Conservation (phyloP, 257 asterid species). For the Petunia axillaris region DNA sequence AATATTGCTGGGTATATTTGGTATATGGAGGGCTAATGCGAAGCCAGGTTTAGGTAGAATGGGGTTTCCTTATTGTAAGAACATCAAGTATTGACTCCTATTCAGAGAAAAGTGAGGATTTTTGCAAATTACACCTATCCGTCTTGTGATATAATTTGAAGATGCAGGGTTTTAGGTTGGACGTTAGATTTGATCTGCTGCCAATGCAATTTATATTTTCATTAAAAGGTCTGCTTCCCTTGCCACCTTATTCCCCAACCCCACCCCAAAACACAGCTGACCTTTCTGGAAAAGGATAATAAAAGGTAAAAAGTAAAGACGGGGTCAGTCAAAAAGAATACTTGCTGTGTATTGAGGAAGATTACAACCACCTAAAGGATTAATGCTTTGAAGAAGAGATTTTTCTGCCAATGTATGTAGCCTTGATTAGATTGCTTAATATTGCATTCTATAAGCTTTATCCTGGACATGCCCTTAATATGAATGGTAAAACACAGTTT, state of each 20-base stretch:
- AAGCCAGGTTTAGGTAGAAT: constrained; percentile 16
- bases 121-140: background rate
- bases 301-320: background rate
- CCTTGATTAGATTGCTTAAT: background rate
- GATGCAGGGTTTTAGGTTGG: background rate
- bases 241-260: too few relatives aligned
- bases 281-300: background rate
- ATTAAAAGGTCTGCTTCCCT: background rate
- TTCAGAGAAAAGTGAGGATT: background rate
- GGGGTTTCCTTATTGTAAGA: constrained; percentile 16
- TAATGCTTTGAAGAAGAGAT: background rate
- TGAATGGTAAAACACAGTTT: too few relatives aligned
- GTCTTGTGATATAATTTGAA: background rate
- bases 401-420: background rate
- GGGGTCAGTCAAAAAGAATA: background rate
- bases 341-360: background rate
- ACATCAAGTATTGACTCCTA: background rate
- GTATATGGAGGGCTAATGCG: constrained; percentile 17
- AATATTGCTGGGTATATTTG: constrained; percentile 12
- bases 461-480: background rate
- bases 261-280: background rate
- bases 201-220: background rate
- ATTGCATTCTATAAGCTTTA: background rate
- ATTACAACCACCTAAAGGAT: background rate
- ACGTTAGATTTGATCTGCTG: background rate